Conservation (phyloP, 345 rosid genomes). For the Chamaenerion angustifolium region DNA sequence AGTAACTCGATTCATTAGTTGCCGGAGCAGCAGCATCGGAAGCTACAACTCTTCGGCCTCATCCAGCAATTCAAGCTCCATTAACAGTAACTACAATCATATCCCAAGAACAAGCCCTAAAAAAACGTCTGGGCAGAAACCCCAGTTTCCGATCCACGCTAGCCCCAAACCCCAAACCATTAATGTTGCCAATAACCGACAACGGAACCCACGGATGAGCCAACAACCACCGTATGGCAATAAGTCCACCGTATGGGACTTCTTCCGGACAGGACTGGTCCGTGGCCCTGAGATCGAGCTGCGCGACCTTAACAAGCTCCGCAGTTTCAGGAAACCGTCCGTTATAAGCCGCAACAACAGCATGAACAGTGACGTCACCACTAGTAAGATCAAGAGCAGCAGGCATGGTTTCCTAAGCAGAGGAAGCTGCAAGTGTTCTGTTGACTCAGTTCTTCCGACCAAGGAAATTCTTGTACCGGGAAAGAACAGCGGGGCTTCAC, state of each 20-base stretch:
- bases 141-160: slow-evolving; percentile 40
- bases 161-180: slow-evolving; percentile 74
- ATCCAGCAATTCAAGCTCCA: slow-evolving; percentile 5
- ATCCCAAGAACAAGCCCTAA: neutral
- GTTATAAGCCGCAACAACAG: slow-evolving; percentile 49
- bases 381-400: neutral
- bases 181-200: slow-evolving; percentile 4
- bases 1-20: slow-evolving; percentile 5
- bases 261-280: slow-evolving; percentile 51
- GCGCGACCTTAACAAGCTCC: slow-evolving; percentile 25
- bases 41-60: slow-evolving; percentile 5
- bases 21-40: slow-evolving; percentile 13
- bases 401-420: slow-evolving; percentile 22
- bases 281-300: slow-evolving; percentile 71
- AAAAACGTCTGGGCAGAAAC: neutral
- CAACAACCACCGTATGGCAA: slow-evolving; percentile 14
- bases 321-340: slow-evolving; percentile 15
- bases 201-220: slow-evolving; percentile 11
- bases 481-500: neutral
- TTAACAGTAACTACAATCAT: neutral
- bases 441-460: slow-evolving; percentile 27
- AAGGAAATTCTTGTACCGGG: slow-evolving; percentile 8
- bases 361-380: slow-evolving; percentile 27
- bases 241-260: slow-evolving; percentile 56
- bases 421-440: slow-evolving; percentile 54